phyloP scores from a whole-genome alignment of 352 stramenopile species.

The Pythium aphanidermatum region DNA sequence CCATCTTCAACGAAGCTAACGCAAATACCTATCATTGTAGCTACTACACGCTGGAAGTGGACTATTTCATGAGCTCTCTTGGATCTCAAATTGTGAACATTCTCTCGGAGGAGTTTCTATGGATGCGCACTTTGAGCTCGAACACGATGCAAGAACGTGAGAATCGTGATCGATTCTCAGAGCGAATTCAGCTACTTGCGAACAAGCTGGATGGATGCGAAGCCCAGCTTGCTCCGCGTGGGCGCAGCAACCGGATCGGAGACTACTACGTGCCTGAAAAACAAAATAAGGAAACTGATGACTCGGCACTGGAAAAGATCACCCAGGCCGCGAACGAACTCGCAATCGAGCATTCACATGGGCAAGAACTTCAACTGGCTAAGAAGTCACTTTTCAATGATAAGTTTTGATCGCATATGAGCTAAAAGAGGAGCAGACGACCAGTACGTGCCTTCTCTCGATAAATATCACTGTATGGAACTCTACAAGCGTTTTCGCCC shows the following conservation, averaged over 20 bases:
- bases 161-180: constrained; percentile 86
- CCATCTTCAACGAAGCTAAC: no score
- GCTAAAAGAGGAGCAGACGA: not conserved
- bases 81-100: constrained; percentile 89
- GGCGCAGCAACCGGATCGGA: constrained; percentile 64
- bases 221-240: constrained; percentile 45
- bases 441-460: not conserved
- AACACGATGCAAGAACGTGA: constrained; percentile 88
- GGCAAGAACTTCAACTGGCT: constrained; percentile 71
- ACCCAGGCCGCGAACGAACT: constrained; percentile 82
- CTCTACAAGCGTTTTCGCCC: constrained; percentile 43
- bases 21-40: no score
- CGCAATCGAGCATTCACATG: constrained; percentile 76
- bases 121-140: constrained; percentile 88
- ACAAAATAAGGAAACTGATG: constrained; percentile 65
- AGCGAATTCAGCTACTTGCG: constrained; percentile 81
- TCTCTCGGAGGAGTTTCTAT: constrained; percentile 92
- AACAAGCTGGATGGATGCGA: constrained; percentile 83
- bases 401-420: constrained; percentile 37
- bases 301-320: constrained; percentile 83
- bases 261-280: constrained; percentile 87
- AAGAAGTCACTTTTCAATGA: constrained; percentile 86
- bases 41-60: constrained; percentile 94
- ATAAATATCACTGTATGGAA: not conserved
- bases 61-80: constrained; percentile 96